A percentile compares a stretch with the other conserved stretches of the same genome.
These are phyloP conservation scores for Tricholoma sp. DNA, from an alignment of 768 basidiomycete genomes.

Conservation along the genomic window DNA sequence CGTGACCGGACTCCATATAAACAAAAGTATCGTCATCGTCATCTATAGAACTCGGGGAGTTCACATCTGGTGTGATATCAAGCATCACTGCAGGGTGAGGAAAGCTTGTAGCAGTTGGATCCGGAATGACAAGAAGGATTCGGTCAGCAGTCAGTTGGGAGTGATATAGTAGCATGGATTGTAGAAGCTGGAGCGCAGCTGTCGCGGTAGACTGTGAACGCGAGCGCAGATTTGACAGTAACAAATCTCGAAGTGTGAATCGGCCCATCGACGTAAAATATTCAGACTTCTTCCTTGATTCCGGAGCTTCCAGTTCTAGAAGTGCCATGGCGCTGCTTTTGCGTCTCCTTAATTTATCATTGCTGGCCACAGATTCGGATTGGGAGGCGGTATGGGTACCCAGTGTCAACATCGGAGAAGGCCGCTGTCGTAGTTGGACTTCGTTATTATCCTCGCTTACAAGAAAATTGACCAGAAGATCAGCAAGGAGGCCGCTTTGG, in stretches of 20 bases:
- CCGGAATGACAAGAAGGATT: slow-evolving; percentile 67
- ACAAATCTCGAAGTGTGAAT: slow-evolving; percentile 87
- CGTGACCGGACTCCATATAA: slow-evolving; percentile 35
- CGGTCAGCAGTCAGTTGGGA: slow-evolving; percentile 59
- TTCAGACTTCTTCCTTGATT: slow-evolving; percentile 62
- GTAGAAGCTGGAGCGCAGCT: slow-evolving; percentile 76
- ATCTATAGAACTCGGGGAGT: slow-evolving; percentile 28
- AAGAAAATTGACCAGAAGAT: slow-evolving; percentile 73
- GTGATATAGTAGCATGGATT: slow-evolving; percentile 67
- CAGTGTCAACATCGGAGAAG: slow-evolving; percentile 41
- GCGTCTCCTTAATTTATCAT: slow-evolving; percentile 48
- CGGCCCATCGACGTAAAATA: slow-evolving; percentile 87
- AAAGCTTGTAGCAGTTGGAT: slow-evolving; percentile 70
- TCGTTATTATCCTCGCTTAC: slow-evolving; percentile 83
- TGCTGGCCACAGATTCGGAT: slow-evolving; percentile 31
- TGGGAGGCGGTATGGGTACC: slow-evolving; percentile 29
- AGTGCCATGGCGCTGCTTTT: slow-evolving; percentile 91
- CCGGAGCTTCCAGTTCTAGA: slow-evolving; percentile 80
- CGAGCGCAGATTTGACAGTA: slow-evolving; percentile 75
- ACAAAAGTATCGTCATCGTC: slow-evolving; percentile 48
- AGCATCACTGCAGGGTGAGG: slow-evolving; percentile 46
- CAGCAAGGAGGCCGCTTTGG: slow-evolving; percentile 59
- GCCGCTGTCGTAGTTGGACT: slow-evolving; percentile 34
- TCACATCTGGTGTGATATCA: slow-evolving; percentile 7
- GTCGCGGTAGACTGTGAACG: slow-evolving; percentile 58